Conservation (phyloP, 352 stramenopile species). For the Phytophthora boehmeriae region DNA sequence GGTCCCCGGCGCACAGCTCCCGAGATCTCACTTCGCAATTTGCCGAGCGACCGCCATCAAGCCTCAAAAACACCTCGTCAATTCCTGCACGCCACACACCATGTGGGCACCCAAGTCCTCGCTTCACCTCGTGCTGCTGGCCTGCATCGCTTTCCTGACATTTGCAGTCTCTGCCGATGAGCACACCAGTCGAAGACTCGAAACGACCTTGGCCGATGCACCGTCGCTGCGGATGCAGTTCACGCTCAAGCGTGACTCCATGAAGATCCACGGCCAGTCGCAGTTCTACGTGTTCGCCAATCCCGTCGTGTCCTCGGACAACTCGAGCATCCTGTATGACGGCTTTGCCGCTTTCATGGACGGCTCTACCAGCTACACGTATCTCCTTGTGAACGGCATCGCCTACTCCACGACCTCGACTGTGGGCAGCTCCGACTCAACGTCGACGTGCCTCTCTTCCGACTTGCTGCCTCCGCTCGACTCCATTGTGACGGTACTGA, state of each 20-base stretch:
- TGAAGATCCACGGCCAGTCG: constrained; percentile 35
- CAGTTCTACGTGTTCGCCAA: constrained; percentile 45
- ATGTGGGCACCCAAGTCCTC: constrained; percentile 11
- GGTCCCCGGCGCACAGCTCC: not conserved
- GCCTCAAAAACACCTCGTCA: not conserved
- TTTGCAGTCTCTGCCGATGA: constrained; percentile 4
- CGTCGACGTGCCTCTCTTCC: constrained; percentile 24
- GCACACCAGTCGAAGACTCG: constrained; percentile 4
- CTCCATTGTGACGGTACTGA: constrained; percentile 24
- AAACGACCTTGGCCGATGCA: constrained; percentile 28
- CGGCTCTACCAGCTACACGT: constrained; percentile 21
- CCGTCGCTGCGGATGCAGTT: constrained; percentile 35
- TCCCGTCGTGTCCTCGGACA: constrained; percentile 25
- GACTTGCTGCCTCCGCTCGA: constrained; percentile 28
- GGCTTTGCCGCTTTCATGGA: constrained; percentile 26
- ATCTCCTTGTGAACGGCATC: constrained; percentile 31
- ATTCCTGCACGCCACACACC: not conserved
- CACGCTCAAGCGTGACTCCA: constrained; percentile 38
- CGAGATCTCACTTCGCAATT: constrained; percentile 20
- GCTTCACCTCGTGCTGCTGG: constrained; percentile 5
- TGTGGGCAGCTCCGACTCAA: constrained; percentile 10
- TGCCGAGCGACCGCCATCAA: constrained; percentile 8
- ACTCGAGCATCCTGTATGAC: constrained; percentile 37
- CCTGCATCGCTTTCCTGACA: constrained; percentile 12
- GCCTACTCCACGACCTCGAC: constrained; percentile 34